Percentiles rank a stretch among this genome's conserved stretches.
Conservation (phyloP, 306 rosid species). For the Sphenostylis stenocarpa region DNA sequence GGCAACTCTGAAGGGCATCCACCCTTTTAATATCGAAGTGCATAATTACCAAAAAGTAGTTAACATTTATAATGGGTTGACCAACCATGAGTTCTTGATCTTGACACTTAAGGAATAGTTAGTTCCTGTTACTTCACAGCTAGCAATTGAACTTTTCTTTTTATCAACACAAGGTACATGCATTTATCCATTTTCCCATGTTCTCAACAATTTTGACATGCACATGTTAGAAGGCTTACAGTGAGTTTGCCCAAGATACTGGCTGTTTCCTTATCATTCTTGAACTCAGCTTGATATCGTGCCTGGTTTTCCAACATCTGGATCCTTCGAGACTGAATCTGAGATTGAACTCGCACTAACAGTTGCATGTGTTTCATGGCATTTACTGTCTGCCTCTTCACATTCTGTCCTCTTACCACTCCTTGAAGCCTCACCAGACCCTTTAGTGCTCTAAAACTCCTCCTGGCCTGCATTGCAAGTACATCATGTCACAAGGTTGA, state of each 20-base stretch:
- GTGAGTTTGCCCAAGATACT: constrained; percentile 65
- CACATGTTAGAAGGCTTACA: constrained; percentile 52
- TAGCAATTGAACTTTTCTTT: not conserved
- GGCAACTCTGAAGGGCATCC: constrained; percentile 9
- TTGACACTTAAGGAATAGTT: not conserved
- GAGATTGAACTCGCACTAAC: constrained; percentile 89
- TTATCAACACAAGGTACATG: not conserved
- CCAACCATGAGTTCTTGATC: constrained; percentile 11
- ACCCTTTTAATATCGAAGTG: not conserved
- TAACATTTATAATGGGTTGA: constrained; percentile 3
- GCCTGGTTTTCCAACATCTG: constrained; percentile 92
- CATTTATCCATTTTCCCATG: not conserved
- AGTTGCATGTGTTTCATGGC: constrained; percentile 99
- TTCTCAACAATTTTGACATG: not conserved
- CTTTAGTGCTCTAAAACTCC: constrained; percentile 90
- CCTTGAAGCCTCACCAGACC: constrained; percentile 98
- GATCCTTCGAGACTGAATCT: constrained; percentile 89
- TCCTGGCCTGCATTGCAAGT: constrained; percentile 70
- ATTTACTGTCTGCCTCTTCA: constrained; percentile 89
- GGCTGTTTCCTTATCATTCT: constrained; percentile 65
- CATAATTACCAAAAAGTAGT: not conserved
- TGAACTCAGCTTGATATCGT: constrained; percentile 66
- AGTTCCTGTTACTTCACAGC: not conserved
- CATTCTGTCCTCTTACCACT: constrained; percentile 95
- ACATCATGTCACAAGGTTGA: constrained; percentile 14